A percentile compares a stretch with the other conserved stretches of the same genome.
Evolutionary conservation across 768 basidiomycete species (phyloP).

Genomic region (Termitomyces sp.): DNA sequence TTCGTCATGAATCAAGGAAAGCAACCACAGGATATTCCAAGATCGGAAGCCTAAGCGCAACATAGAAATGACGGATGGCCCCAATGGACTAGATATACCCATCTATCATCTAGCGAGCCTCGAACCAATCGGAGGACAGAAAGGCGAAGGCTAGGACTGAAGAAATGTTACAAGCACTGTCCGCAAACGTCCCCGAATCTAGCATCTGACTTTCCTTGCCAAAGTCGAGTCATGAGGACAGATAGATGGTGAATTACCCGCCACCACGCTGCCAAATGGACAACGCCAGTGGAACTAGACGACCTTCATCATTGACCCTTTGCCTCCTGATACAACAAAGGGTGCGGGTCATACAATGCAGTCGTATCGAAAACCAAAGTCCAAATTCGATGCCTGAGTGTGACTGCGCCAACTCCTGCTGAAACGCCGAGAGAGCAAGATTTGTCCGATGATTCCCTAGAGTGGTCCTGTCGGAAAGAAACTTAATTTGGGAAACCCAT

Average conservation of each 20-base stretch:
- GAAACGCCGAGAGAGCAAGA: not conserved
- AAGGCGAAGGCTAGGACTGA: not conserved
- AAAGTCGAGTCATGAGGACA: not conserved
- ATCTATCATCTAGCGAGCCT: not conserved
- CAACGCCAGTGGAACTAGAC: not conserved
- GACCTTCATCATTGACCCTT: not conserved
- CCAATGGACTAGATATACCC: too few relatives aligned
- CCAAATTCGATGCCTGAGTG: not conserved
- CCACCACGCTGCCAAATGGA: not conserved
- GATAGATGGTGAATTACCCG: not conserved
- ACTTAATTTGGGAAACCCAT: too few relatives aligned
- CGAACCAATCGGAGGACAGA: not conserved
- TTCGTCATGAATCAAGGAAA: not conserved
- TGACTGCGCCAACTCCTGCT: not conserved
- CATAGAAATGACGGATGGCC: not conserved
- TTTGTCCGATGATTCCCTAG: not conserved
- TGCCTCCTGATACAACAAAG: not conserved
- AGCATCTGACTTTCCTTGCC: not conserved
- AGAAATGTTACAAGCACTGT: not conserved
- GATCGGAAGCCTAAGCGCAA: not conserved
- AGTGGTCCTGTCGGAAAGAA: not conserved
- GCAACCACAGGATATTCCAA: not conserved
- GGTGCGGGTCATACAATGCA: not conserved
- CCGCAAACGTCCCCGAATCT: not conserved
- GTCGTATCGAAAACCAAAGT: not conserved